A percentile compares a stretch with the other conserved stretches of the same genome.
These are phyloP conservation scores for Myriosclerotinia curreyana DNA, from an alignment of 2,329 filamentous ascomycete genomes.

Conservation along the genomic window DNA sequence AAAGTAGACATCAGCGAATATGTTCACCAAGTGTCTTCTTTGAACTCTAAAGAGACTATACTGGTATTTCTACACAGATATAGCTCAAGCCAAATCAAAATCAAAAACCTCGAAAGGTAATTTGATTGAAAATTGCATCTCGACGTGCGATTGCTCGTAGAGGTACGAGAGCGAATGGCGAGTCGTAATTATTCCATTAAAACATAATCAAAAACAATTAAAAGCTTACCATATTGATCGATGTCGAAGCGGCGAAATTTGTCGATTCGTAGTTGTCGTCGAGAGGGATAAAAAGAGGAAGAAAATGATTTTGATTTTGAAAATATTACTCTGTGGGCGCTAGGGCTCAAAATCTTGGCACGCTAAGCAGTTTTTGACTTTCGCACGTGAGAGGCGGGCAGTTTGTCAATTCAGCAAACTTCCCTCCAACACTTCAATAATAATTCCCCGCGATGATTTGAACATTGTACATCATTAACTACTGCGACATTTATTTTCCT, in stretches of 20 bases:
- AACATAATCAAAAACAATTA: conserved; percentile 38
- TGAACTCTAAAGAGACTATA: conserved; percentile 83
- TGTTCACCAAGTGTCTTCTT: conserved; percentile 80
- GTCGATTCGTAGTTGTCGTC: conserved; percentile 26
- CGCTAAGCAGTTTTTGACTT: neutral
- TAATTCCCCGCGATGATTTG: conserved; percentile 14
- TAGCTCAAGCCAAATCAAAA: conserved; percentile 67
- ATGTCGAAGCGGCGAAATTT: conserved; percentile 41
- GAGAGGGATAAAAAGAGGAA: conserved; percentile 30
- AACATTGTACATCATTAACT: neutral
- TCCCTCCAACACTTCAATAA: conserved; percentile 20
- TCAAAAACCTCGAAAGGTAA: conserved; percentile 38
- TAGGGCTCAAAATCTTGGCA: conserved; percentile 33
- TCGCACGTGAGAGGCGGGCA: conserved; percentile 11
- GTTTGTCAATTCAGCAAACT: conserved; percentile 25
- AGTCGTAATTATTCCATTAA: conserved; percentile 35
- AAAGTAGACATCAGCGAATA: conserved; percentile 94
- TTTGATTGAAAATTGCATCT: conserved; percentile 38
- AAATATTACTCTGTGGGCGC: conserved; percentile 25
- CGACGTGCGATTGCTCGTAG: conserved; percentile 42
- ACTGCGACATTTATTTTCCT: neutral
- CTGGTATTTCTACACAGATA: conserved; percentile 42
- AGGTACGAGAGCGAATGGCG: conserved; percentile 41
- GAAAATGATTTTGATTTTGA: conserved; percentile 27
- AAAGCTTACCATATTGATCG: conserved; percentile 61